phyloP scores from a whole-genome alignment of 2,329 filamentous ascomycete species.

The Podosphaera fusca region DNA sequence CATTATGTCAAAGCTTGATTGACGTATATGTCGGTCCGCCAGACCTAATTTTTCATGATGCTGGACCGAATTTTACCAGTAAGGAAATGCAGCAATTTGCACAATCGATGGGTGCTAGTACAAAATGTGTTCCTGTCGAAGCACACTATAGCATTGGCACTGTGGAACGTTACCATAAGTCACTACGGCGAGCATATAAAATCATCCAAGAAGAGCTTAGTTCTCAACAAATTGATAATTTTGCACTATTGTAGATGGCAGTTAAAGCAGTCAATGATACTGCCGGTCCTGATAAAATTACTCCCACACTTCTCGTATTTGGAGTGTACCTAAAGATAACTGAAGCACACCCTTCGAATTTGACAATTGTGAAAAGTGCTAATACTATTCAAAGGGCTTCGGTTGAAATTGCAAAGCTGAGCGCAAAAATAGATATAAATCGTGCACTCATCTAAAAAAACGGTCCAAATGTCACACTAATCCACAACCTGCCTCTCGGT shows the following conservation, averaged over 20 bases:
- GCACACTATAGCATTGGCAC: constrained; percentile 2
- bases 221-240: background rate
- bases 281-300: background rate
- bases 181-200: constrained; percentile 1
- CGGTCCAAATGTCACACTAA: background rate
- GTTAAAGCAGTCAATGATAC: constrained; percentile 1
- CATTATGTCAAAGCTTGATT: constrained; percentile 2
- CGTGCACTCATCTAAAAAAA: constrained; percentile 2
- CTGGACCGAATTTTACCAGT: constrained; percentile 3
- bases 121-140: background rate
- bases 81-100: constrained; percentile 2
- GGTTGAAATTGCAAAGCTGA: constrained; percentile 1
- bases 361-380: background rate
- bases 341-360: background rate
- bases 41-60: background rate
- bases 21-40: constrained; percentile 3
- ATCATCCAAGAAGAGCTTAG: background rate
- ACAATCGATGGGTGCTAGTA: background rate
- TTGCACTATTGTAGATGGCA: background rate
- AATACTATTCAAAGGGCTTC: constrained; percentile 2
- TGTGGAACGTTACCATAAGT: constrained; percentile 1
- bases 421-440: background rate
- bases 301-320: background rate
- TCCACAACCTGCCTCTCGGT: constrained; percentile 2
- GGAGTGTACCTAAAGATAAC: background rate